Evolutionary conservation across 345 rosid genomes (phyloP).

Genomic region (Eucalyptus tenuipes): DNA sequence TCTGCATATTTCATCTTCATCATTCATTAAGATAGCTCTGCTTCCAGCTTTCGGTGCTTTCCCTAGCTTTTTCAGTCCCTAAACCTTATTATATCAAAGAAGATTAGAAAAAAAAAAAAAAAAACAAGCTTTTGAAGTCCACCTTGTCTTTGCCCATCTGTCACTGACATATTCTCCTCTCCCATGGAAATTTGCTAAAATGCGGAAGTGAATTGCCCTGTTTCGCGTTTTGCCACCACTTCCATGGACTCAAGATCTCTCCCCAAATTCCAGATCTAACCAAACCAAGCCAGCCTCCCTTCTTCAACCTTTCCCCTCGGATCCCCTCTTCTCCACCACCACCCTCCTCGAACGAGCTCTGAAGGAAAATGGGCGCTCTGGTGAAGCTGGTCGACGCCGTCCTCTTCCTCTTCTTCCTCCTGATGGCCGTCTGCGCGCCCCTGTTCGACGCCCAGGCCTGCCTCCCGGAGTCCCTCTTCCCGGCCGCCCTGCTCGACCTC

Average conservation of each 20-base stretch:
- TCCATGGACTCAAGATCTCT: not conserved
- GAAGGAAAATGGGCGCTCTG: slow-evolving; percentile 30
- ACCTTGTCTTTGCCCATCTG: not conserved
- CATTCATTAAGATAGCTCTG: not conserved
- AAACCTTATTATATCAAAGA: not conserved
- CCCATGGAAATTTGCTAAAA: not conserved
- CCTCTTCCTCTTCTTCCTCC: slow-evolving; percentile 43
- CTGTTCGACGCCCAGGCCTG: slow-evolving; percentile 45
- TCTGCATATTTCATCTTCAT: not conserved
- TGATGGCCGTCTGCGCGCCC: slow-evolving; percentile 46
- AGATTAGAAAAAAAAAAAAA: not conserved
- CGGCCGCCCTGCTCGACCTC: slow-evolving; percentile 38
- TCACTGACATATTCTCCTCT: not conserved
- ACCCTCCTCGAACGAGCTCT: not conserved
- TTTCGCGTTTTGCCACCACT: not conserved
- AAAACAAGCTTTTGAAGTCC: not conserved
- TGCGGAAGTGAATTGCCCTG: not conserved
- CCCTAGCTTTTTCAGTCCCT: not conserved
- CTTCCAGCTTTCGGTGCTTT: not conserved
- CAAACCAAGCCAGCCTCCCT: not conserved
- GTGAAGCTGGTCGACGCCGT: slow-evolving; percentile 40
- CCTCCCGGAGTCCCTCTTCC: slow-evolving; percentile 34
- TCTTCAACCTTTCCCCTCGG: not conserved
- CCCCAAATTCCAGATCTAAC: not conserved
- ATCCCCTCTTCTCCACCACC: not conserved